Evolutionary conservation across 148 eudicot species (phyloP), one percentile per base, ranked within the genome.

Genomic region (Rhododendron ferrugineum): DNA sequence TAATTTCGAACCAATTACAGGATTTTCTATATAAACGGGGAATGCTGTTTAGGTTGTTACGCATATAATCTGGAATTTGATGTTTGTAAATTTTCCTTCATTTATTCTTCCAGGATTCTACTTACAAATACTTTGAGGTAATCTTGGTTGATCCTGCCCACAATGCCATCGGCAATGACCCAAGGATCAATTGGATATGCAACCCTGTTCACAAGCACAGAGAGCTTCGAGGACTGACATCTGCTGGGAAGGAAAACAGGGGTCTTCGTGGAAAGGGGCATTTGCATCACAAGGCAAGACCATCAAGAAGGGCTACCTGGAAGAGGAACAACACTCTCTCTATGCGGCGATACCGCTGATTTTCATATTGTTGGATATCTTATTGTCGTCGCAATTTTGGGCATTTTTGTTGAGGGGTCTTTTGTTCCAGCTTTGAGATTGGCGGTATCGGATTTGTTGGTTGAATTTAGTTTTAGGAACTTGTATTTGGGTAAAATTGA

Each of bases 171-270:
- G 89, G 91, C 40, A 91, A 89, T 70, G 91, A 91, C 88, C 92
- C 92, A 6, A 87, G 92, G 85, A 89, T 91, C 86, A 89, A 91
- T 86, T 91, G 91, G 92, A 91, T 91, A 81, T 91, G 92, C 85
- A 91, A 91, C 81, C 92, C 92, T 2, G 92, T 91, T 49, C 92
- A 91, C 87, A 91, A 91, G 85, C 92, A 91, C 89, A 87, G 93
- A 52, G 93, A 91, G 70, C 93, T 91, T 37, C 84, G 91, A 18
- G 93, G 93, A 23, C 91, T 91, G 66, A 91, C 92, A 44, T 91
- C 92, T 44, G 91, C 92, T 75, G 91, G 92, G 14, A 91, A 91
- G 89, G 88, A 86, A 80, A 88, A 88, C 91, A 89, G 92, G 56
- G 92, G 91, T 66, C 91, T 91, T 8, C 88, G 90, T 36, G 92